These are phyloP conservation scores for Scleromitrula shiraiana DNA, from an alignment of 2,329 filamentous ascomycete genomes.

Conservation along the genomic window DNA sequence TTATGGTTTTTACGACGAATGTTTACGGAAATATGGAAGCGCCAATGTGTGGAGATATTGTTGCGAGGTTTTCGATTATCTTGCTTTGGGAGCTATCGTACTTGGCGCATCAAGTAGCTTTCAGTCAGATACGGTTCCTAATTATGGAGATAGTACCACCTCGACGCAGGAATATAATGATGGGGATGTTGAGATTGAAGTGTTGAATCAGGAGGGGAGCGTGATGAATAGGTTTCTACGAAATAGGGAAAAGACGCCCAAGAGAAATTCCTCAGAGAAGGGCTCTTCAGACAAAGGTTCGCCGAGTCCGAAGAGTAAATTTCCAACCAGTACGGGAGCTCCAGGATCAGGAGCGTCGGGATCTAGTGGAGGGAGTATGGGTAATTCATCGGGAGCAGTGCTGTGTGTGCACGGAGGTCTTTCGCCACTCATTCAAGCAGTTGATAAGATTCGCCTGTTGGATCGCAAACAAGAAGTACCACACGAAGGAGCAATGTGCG, in stretches of 20 bases:
- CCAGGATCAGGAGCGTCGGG: conserved; percentile 74
- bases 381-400: conserved; percentile 71
- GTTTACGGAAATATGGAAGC: conserved; percentile 88
- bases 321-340: conserved; percentile 53
- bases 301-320: conserved; percentile 27
- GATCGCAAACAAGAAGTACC: conserved; percentile 98
- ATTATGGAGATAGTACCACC: conserved; percentile 34
- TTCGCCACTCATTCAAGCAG: conserved; percentile 81
- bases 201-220: conserved; percentile 75
- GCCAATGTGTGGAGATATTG: conserved; percentile 97
- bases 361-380: conserved; percentile 53
- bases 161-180: conserved; percentile 44
- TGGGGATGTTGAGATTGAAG: conserved; percentile 83
- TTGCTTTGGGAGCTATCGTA: conserved; percentile 95
- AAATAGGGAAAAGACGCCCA: conserved; percentile 25
- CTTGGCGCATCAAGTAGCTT: conserved; percentile 72
- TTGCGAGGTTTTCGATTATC: conserved; percentile 96
- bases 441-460: conserved; percentile 90
- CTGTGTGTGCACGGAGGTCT: conserved; percentile 94
- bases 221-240: conserved; percentile 67
- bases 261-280: conserved; percentile 30
- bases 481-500: conserved; percentile 98
- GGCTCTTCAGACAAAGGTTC: conserved; percentile 28
- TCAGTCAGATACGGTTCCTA: conserved; percentile 37
- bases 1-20: conserved; percentile 98